These are phyloP conservation scores for Arthrobotrys conoides DNA, from an alignment of 2,329 filamentous ascomycete genomes.

Conservation along the genomic window DNA sequence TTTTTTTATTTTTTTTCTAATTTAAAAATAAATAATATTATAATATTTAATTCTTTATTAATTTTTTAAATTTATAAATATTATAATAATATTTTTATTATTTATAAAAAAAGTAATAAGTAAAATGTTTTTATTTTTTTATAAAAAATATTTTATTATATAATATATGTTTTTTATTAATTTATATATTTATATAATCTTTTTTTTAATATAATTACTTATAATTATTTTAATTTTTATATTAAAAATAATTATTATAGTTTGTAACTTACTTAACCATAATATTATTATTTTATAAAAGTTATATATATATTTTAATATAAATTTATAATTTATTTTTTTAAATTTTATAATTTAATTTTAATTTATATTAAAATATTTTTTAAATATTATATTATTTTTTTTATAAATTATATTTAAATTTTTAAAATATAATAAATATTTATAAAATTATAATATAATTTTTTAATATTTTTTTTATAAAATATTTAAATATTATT, in stretches of 20 bases:
- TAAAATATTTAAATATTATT: background rate
- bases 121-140: too few relatives aligned
- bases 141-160: too few relatives aligned
- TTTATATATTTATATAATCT: background rate
- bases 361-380: conserved; percentile 4
- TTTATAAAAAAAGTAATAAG: too few relatives aligned
- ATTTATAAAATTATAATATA: background rate
- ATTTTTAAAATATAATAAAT: too few relatives aligned
- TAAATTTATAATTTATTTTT: background rate
- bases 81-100: background rate
- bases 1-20: too few relatives aligned
- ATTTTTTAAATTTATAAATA: background rate
- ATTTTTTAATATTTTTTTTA: conserved; percentile 10
- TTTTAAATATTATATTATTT: background rate
- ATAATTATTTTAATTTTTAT: conserved; percentile 19
- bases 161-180: background rate
- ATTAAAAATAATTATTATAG: conserved; percentile 6
- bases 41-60: background rate
- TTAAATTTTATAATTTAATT: background rate
- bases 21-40: too few relatives aligned
- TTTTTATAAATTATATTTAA: too few relatives aligned
- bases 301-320: too few relatives aligned
- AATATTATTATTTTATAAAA: conserved; percentile 5
- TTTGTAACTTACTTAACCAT: conserved; percentile 13
- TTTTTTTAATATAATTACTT: conserved; percentile 13